These are phyloP conservation scores for Mycena amicta DNA, from an alignment of 768 basidiomycete genomes.

Conservation along the genomic window DNA sequence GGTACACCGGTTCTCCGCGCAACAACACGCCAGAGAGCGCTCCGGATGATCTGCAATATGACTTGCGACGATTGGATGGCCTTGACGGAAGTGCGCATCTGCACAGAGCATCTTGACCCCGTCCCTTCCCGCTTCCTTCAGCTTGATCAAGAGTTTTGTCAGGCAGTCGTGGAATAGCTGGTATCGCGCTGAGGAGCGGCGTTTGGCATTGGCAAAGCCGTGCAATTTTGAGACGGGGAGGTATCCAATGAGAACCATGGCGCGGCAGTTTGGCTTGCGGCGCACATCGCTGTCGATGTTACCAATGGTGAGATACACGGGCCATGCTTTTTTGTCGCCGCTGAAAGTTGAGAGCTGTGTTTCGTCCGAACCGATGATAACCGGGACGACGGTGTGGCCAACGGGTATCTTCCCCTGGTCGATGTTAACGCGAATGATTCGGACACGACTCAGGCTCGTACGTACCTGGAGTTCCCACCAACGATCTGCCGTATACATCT, in stretches of 20 bases:
- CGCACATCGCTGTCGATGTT: constrained; percentile 31
- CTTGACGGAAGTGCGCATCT: not conserved
- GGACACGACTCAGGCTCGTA: not conserved
- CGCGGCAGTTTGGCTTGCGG: constrained; percentile 25
- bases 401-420: constrained; percentile 5
- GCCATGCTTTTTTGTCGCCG: too few relatives aligned
- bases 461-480: constrained; percentile 35
- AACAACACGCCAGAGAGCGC: not conserved
- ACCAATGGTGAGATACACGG: constrained; percentile 37
- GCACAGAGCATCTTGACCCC: too few relatives aligned
- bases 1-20: not conserved
- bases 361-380: too few relatives aligned
- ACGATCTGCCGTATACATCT: constrained; percentile 34
- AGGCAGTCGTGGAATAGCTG: too few relatives aligned
- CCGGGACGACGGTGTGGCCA: constrained; percentile 21
- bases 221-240: constrained; percentile 24
- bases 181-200: too few relatives aligned
- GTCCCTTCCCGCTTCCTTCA: not conserved
- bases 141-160: not conserved
- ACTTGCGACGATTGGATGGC: not conserved
- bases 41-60: not conserved
- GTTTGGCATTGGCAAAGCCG: not conserved
- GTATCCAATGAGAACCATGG: constrained; percentile 34
- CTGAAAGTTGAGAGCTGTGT: too few relatives aligned
- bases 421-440: too few relatives aligned